Evolutionary conservation across 257 asterid genomes (phyloP).

Genomic region (Nicotiana undulata): DNA sequence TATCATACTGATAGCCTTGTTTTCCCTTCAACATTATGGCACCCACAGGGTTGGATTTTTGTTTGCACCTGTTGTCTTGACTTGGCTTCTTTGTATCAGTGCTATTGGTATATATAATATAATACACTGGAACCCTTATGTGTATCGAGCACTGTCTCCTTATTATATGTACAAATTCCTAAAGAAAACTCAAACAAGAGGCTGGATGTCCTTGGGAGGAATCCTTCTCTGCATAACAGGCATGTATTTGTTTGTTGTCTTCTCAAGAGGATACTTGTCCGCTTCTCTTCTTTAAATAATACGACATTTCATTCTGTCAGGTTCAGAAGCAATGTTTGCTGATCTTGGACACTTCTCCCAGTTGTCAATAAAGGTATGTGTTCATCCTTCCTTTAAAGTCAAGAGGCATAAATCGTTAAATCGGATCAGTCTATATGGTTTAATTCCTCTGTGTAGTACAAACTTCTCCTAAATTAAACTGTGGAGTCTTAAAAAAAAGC

Average conservation of each 20-base stretch:
- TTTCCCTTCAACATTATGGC: conserved; percentile 92
- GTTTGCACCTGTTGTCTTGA: conserved; percentile 83
- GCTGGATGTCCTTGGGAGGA: conserved; percentile 95
- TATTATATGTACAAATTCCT: conserved; percentile 77
- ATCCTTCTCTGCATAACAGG: conserved; percentile 86
- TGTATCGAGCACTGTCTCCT: conserved; percentile 76
- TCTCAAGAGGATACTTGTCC: not conserved
- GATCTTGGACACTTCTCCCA: conserved; percentile 94
- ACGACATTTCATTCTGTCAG: conserved; percentile 28
- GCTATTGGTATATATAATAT: conserved; percentile 74
- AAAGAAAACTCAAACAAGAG: conserved; percentile 66
- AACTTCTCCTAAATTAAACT: too few relatives aligned
- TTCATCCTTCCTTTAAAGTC: not conserved
- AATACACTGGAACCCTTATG: conserved; percentile 67
- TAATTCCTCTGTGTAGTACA: too few relatives aligned
- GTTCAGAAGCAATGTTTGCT: conserved; percentile 98
- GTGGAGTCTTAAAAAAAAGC: too few relatives aligned
- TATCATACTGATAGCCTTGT: conserved; percentile 67
- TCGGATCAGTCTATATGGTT: too few relatives aligned
- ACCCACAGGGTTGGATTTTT: conserved; percentile 93
- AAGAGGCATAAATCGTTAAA: too few relatives aligned
- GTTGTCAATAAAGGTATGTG: conserved; percentile 64
- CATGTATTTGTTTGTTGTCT: not conserved
- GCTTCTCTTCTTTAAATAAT: not conserved
- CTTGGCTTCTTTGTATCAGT: conserved; percentile 84